These are phyloP conservation scores for Sapria himalayana DNA, from an alignment of 345 rosid genomes.

Conservation along the genomic window DNA sequence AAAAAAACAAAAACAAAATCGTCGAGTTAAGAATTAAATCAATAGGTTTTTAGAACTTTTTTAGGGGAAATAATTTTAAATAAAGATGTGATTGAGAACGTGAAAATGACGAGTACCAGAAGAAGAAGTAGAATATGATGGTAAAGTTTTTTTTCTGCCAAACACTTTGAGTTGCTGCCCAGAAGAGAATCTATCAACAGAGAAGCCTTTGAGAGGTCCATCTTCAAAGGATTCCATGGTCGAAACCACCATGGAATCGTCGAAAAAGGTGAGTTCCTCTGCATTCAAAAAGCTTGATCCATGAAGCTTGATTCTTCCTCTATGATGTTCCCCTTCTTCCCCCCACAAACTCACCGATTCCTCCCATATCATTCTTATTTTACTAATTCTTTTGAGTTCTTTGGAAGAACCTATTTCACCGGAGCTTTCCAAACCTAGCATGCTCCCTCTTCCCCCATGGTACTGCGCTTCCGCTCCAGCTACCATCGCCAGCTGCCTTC, in stretches of 20 bases:
- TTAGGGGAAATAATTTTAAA: too few species aligned
- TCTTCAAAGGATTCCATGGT: slow-evolving; percentile 74
- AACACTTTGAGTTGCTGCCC: slow-evolving; percentile 87
- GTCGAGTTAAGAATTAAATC: too few species aligned
- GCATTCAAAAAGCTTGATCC: slow-evolving; percentile 73
- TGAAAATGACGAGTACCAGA: too few species aligned
- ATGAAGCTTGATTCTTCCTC: slow-evolving; percentile 60
- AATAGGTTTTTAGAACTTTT: too few species aligned
- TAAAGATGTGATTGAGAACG: too few species aligned
- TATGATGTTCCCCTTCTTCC: slow-evolving; percentile 66
- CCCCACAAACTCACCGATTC: slow-evolving; percentile 93
- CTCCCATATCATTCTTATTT: slow-evolving; percentile 86
- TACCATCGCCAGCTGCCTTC: slow-evolving; percentile 32
- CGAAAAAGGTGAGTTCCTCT: slow-evolving; percentile 68
- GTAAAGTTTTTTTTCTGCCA: slow-evolving; percentile 52
- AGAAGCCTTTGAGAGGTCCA: slow-evolving; percentile 59
- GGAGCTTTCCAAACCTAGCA: slow-evolving; percentile 32
- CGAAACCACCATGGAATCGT: slow-evolving; percentile 71
- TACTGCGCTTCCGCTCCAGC: slow-evolving; percentile 24
- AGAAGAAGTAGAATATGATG: slow-evolving; percentile 22
- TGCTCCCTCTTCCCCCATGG: slow-evolving; percentile 17
- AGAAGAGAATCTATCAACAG: slow-evolving; percentile 60
- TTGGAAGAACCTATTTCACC: slow-evolving; percentile 19
- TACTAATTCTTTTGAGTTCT: slow-evolving; percentile 77
- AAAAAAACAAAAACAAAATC: too few species aligned